Evolutionary conservation across 768 basidiomycete species (phyloP), one percentile per base, ranked within the genome.

Genomic region (Naganishia friedmannii): DNA sequence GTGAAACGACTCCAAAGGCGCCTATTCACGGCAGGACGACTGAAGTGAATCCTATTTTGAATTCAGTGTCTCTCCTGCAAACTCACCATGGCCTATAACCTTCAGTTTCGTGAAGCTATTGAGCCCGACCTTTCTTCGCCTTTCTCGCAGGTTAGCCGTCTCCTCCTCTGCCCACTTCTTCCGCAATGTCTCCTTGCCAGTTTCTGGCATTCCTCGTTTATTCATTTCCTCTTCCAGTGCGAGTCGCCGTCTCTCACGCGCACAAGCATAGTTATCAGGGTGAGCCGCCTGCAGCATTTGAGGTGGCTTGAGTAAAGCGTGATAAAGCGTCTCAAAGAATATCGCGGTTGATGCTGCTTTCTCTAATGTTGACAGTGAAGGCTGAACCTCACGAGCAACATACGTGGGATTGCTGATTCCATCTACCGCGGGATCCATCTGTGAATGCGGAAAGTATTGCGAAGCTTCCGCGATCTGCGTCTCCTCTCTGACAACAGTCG

Each of bases 1-100:
- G 87, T 12, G 89, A 90, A 21, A 99, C 95, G 54, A 97, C 94
- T 0, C 94, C 95, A 82, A 99, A 97, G 12, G 94, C 94, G 75
- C 92, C 92, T 89, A 81, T 13, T 2, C 19, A 56, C 7, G 68
- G 66, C 66, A 39, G 73, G 55, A 71, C 66, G 78, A 69, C 72
- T 23, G 29, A 23, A 29, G 15, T 23, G 39, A 42, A 76, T 80
- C 51, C 31, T 66, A 67, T n/a, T n/a, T 28, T 73, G 46, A 66
- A 32, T 71, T 66, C 39, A 48, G 65, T 65, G 57, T 19, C 19
- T 39, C 13, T 3, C 4, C 19, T n/a, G 34, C 79, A 74, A n/a
- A 75, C 60, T 63, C 26, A 92, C 93, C 93, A 80, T 96, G 92
- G 42, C 94, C 93, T 77, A 96, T 94, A 58, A 91, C 92, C 85